Base-by-base conservation (phyloP, 2,329 filamentous ascomycete genomes). In the Clarireedia monteithiana region DNA sequence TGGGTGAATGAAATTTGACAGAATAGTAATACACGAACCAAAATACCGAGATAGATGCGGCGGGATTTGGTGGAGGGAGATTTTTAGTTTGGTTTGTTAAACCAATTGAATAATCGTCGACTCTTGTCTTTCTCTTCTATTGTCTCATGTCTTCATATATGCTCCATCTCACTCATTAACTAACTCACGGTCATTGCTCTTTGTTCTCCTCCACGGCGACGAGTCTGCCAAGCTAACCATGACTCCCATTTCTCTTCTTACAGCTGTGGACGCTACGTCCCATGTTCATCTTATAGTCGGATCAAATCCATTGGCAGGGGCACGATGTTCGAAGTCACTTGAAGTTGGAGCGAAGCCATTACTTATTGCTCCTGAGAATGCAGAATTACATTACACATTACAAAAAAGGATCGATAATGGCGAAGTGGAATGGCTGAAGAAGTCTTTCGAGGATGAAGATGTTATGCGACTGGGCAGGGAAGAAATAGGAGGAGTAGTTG, bases 271-370 rank as follows among this genome's bases (percentile, higher is more conserved):
- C 68, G 85, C 83, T 66, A 77, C 77, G 50, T 79, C 75, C 48
- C 86, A 89, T 67, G 72, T 91, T 42, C 94, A 99, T 70, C 78
- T 99, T 57, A 82, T 99, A 66, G 72, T 97, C 60, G 94, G 94
- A 58, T 85, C 86, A 36, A 94, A 91, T 66, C 84, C 92, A 14
- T 80, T 99, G 42, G 92, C 94, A n/a, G 86, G 87, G 52, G 82
- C 90, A 34, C 83, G 94, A 64, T 95, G 89, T 73, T 75, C 80
- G 12, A 88, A 89, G 67, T 91, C 89, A 3, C 73, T 96, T 50
- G 82, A 86, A 65, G 88, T 89, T 15, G 92, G 92, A 64, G 94
- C 94, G 50, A 82, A 72, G 48, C 90, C 94, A 0, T 80, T 94
- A 44, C 74, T 97, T 46, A 78, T 99, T 66, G 84, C 90, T 3